Evolutionary conservation across 169 alveolate genomes (phyloP).

Genomic region (Babesia caballi): DNA sequence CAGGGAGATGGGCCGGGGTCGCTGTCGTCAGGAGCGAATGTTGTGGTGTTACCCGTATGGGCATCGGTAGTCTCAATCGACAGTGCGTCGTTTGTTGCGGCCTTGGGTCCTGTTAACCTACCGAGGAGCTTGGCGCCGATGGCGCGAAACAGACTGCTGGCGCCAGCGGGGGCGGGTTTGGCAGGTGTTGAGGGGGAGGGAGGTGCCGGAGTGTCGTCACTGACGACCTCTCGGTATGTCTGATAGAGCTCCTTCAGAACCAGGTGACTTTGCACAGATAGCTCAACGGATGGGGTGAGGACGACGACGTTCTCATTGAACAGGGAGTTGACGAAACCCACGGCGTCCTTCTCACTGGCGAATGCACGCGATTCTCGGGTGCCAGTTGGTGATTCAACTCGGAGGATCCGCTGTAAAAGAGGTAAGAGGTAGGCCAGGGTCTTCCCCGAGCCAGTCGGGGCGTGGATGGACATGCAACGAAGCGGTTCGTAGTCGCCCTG

Average conservation of each 20-base stretch:
- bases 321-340: not conserved
- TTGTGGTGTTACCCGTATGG: not conserved
- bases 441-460: slow-evolving; percentile 61
- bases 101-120: not conserved
- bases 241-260: slow-evolving; percentile 25
- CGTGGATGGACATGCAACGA: slow-evolving; percentile 25
- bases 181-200: not conserved
- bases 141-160: not conserved
- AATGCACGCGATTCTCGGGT: too few species aligned
- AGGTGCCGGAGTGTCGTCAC: not conserved
- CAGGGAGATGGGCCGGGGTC: not conserved
- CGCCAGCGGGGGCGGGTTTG: not conserved
- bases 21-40: not conserved
- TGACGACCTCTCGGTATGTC: not conserved
- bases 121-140: slow-evolving; percentile 28
- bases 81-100: not conserved
- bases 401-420: slow-evolving; percentile 10
- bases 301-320: slow-evolving; percentile 24
- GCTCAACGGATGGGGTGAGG: slow-evolving; percentile 44
- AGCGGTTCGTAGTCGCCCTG: not conserved
- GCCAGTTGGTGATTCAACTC: not conserved
- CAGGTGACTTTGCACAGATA: slow-evolving; percentile 44
- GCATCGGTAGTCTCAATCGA: not conserved
- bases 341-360: not conserved
- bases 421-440: slow-evolving; percentile 52